Conservation (phyloP, 257 asterid genomes). For the Solanum verrucosum region DNA sequence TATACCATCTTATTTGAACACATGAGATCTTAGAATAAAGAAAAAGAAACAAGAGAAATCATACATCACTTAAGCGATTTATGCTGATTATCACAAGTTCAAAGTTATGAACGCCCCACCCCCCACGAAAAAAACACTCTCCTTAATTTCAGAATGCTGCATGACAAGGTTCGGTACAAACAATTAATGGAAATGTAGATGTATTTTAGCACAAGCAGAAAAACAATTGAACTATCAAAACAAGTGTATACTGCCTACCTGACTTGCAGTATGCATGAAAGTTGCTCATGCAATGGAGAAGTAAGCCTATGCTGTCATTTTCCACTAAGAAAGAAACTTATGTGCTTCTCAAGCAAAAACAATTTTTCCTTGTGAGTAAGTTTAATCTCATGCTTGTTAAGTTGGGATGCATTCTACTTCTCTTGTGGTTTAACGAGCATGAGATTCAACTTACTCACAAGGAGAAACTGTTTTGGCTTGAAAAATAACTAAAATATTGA, state of each 20-base stretch:
- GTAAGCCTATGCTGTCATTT: slow-evolving; percentile 59
- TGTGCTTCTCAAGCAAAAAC: slow-evolving; percentile 54
- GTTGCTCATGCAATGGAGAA: slow-evolving; percentile 56
- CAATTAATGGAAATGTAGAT: neutral
- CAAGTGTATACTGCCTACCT: neutral
- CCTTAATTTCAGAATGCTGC: neutral
- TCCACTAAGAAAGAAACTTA: slow-evolving; percentile 44
- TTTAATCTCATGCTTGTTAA: slow-evolving; percentile 47
- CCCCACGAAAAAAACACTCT: neutral
- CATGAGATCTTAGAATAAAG: neutral
- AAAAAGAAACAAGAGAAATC: neutral
- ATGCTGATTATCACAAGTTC: neutral
- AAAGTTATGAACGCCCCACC: neutral
- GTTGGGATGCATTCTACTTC: slow-evolving; percentile 48
- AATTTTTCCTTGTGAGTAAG: slow-evolving; percentile 49
- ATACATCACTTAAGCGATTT: neutral
- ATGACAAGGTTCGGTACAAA: neutral
- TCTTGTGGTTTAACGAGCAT: slow-evolving; percentile 46
- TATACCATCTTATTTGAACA: neutral
- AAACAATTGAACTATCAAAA: neutral
- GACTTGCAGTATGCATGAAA: slow-evolving; percentile 19
- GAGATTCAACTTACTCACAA: slow-evolving; percentile 47
- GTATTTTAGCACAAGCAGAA: neutral
- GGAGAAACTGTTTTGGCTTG: slow-evolving; percentile 53
- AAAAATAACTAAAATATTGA: slow-evolving; percentile 12